These are phyloP conservation scores for Hygrocybe punicea DNA, from an alignment of 768 basidiomycete genomes.

Conservation along the genomic window DNA sequence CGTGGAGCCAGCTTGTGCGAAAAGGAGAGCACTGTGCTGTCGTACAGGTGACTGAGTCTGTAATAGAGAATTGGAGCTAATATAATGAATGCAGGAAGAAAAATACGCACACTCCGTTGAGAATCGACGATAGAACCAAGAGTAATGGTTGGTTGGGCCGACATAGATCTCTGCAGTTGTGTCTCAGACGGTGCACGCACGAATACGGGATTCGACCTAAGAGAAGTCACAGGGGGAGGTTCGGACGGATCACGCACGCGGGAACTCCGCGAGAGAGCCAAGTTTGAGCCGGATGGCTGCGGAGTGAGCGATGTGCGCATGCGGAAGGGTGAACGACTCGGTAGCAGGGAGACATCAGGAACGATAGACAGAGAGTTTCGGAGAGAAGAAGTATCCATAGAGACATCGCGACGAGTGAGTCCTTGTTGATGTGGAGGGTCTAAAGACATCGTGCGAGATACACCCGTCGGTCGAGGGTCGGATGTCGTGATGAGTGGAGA, in stretches of 20 bases:
- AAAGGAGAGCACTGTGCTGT: constrained; percentile 50
- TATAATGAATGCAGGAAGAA: neutral
- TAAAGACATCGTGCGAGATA: constrained; percentile 67
- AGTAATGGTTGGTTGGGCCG: constrained; percentile 43
- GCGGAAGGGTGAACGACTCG: constrained; percentile 47
- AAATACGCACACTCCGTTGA: constrained; percentile 49
- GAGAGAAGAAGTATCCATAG: constrained; percentile 29
- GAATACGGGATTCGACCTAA: constrained; percentile 66
- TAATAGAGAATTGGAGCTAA: neutral
- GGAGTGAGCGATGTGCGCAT: constrained; percentile 72
- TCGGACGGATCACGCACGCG: constrained; percentile 53
- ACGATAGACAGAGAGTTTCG: constrained; percentile 27
- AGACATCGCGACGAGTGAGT: constrained; percentile 39
- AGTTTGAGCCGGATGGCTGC: constrained; percentile 40
- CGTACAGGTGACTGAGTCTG: constrained; percentile 51
- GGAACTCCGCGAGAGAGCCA: neutral
- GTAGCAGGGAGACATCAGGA: constrained; percentile 48
- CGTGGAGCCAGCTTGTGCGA: constrained; percentile 37
- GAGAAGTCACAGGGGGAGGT: constrained; percentile 61
- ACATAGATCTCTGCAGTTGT: constrained; percentile 24
- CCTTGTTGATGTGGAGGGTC: constrained; percentile 54
- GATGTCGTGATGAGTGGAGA: constrained; percentile 44
- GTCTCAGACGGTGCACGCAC: constrained; percentile 54
- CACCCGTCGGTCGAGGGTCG: constrained; percentile 16
- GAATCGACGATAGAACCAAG: constrained; percentile 59